Evolutionary conservation across 2,329 filamentous ascomycete genomes (phyloP).

Genomic region (Aspergillus costaricaensis): DNA sequence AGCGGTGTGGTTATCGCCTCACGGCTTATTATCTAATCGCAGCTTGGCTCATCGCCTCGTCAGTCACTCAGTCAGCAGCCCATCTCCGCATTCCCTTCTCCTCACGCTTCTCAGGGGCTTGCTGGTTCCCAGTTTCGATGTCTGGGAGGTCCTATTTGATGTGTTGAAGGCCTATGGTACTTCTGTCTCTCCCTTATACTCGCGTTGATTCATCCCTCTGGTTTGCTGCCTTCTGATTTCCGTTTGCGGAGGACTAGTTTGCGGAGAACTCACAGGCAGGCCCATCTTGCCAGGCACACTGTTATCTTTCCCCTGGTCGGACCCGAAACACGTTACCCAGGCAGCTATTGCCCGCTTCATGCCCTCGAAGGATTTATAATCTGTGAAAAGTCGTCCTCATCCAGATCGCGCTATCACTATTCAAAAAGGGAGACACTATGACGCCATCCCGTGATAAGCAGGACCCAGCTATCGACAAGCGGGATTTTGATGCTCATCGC

Average conservation of each 20-base stretch:
- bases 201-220: background rate
- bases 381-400: background rate
- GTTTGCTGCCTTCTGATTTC: background rate
- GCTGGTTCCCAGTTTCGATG: background rate
- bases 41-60: background rate
- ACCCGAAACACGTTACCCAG: background rate
- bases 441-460: constrained; percentile 23
- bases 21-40: background rate
- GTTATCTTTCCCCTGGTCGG: background rate
- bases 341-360: background rate
- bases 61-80: background rate
- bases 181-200: background rate
- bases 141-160: background rate
- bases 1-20: constrained; percentile 12
- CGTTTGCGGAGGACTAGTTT: background rate
- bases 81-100: constrained; percentile 1
- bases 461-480: constrained; percentile 43
- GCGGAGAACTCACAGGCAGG: background rate
- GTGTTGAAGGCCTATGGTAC: background rate
- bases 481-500: constrained; percentile 50
- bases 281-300: background rate
- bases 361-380: background rate
- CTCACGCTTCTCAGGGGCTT: constrained; percentile 2
- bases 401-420: background rate
- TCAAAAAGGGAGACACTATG: constrained; percentile 21